Conservation (phyloP, 345 rosid genomes). For the Durio zibethinus region DNA sequence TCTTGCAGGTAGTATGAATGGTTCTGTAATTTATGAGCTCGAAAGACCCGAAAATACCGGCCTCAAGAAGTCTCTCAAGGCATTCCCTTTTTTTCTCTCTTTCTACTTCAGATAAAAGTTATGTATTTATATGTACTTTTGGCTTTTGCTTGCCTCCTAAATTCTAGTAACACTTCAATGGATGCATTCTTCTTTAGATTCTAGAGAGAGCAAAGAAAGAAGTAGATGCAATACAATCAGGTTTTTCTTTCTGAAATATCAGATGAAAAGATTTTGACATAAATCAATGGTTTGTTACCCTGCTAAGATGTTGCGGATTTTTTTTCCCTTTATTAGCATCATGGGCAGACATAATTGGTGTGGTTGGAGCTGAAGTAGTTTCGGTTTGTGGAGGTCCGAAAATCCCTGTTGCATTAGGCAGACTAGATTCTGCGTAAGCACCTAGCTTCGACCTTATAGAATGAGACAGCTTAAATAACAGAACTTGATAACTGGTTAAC, state of each 20-base stretch:
- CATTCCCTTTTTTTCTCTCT: conserved; percentile 11
- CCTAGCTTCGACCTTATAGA: conserved; percentile 1
- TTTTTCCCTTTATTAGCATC: conserved; percentile 56
- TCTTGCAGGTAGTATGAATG: conserved; percentile 82
- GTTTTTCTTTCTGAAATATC: conserved; percentile 32
- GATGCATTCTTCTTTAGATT: conserved; percentile 51
- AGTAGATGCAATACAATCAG: conserved; percentile 60
- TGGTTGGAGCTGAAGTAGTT: conserved; percentile 91
- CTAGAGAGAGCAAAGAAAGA: conserved; percentile 76
- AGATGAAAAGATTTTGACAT: conserved; percentile 13
- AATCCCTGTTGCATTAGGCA: conserved; percentile 64
- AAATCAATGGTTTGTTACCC: conserved; percentile 2
- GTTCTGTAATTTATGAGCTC: conserved; percentile 79
- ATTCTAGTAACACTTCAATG: conserved; percentile 31
- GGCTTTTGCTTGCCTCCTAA: conserved; percentile 5
- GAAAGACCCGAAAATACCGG: conserved; percentile 93
- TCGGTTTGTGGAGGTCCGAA: conserved; percentile 88
- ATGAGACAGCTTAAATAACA: not conserved
- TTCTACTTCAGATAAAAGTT: not conserved
- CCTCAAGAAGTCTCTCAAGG: conserved; percentile 79
- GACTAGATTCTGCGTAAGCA: conserved; percentile 71
- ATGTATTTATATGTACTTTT: not conserved
- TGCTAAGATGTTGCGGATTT: conserved; percentile 27
- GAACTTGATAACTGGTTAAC: not conserved
- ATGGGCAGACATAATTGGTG: conserved; percentile 93